These are phyloP conservation scores for Stentor coeruleus DNA, from an alignment of 73 alveolate genomes.

Conservation along the genomic window DNA sequence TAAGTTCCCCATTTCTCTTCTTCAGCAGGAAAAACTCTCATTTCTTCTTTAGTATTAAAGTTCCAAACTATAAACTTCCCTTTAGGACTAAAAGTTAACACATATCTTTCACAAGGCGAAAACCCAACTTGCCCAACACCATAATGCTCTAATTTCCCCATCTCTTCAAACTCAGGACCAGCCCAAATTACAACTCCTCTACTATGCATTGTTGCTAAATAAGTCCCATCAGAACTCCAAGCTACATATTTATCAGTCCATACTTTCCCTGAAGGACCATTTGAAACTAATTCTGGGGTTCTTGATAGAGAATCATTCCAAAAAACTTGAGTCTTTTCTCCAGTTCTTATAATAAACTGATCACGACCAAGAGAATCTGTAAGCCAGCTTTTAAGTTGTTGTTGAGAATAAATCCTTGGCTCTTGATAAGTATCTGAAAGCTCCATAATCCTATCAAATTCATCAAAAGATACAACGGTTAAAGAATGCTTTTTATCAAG, in stretches of 20 bases:
- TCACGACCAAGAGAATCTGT: conserved; percentile 16
- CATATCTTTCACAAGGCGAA: conserved; percentile 20
- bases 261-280: conserved; percentile 11
- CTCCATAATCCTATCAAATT: conserved; percentile 27
- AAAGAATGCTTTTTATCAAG: conserved; percentile 21
- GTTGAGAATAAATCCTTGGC: conserved; percentile 14
- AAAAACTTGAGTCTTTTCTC: conserved; percentile 10
- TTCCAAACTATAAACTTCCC: conserved; percentile 17
- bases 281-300: not conserved
- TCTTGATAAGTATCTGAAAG: not conserved
- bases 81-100: not conserved
- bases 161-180: conserved; percentile 18
- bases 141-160: conserved; percentile 14
- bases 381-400: conserved; percentile 9
- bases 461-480: conserved; percentile 18
- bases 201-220: conserved; percentile 15
- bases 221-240: conserved; percentile 27
- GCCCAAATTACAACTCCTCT: conserved; percentile 29
- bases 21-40: conserved; percentile 14
- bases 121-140: not conserved
- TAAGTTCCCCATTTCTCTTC: conserved; percentile 27
- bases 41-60: not conserved
- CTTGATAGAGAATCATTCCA: conserved; percentile 6
- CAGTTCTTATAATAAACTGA: conserved; percentile 5
- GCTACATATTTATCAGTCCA: conserved; percentile 26